A percentile compares a stretch with the other conserved stretches of the same genome.
Evolutionary conservation across 805 yeast genomes (phyloP).

Genomic region (Wickerhamomyces tratensis): DNA sequence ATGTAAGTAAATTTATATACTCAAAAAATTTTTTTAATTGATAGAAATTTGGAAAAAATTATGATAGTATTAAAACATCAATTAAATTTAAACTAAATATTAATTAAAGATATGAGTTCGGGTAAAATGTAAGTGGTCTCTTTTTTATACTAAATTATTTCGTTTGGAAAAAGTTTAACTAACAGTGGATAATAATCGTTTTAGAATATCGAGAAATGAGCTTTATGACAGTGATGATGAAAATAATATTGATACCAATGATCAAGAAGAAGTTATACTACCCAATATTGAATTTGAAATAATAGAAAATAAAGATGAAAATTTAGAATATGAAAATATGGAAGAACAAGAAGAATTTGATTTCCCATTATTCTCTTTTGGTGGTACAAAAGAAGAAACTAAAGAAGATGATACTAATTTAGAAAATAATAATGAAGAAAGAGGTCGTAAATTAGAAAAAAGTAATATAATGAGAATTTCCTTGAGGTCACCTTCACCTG

Average conservation of each 20-base stretch:
- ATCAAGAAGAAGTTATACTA: conserved; percentile 9
- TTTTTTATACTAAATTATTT: no score
- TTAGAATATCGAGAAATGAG: conserved; percentile 15
- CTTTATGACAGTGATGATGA: conserved; percentile 10
- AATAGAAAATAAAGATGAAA: conserved; percentile 5
- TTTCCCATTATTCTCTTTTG: conserved; percentile 19
- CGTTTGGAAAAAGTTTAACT: background rate
- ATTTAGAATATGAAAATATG: background rate
- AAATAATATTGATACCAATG: background rate
- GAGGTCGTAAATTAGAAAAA: conserved; percentile 6
- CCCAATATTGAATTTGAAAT: conserved; percentile 19
- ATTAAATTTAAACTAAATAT: no score
- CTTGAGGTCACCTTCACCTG: conserved; percentile 12
- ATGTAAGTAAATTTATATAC: no score
- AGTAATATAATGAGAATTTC: conserved; percentile 11
- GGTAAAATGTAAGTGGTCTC: background rate
- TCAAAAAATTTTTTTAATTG: no score
- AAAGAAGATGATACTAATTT: background rate
- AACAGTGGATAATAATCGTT: no score
- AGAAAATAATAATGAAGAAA: background rate
- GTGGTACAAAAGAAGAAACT: conserved; percentile 1
- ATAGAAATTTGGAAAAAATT: no score
- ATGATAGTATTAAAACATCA: no score
- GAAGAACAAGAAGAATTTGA: conserved; percentile 14
- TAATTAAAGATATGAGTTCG: background rate